Evolutionary conservation across 257 asterid species (phyloP).

Genomic region (Solanum paucissectum): DNA sequence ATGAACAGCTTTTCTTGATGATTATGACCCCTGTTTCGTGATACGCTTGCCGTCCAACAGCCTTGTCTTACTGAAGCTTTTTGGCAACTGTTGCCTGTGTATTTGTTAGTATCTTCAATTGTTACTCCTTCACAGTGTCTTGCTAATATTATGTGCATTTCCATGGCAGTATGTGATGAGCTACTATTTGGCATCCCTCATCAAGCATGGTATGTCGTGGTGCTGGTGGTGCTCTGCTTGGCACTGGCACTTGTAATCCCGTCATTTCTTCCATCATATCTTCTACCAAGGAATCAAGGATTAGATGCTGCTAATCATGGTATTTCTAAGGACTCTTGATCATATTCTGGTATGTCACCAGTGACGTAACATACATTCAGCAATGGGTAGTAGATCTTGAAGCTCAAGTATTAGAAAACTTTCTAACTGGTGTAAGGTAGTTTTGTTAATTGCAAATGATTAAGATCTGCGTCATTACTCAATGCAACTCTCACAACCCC

Average conservation of each 20-base stretch:
- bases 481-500: neutral
- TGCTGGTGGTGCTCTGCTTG: slow-evolving; percentile 47
- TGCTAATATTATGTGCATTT: neutral
- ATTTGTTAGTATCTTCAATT: neutral
- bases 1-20: neutral
- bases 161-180: slow-evolving; percentile 79
- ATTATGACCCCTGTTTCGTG: neutral
- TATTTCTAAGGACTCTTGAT: slow-evolving; percentile 43
- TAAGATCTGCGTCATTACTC: neutral
- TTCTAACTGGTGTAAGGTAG: neutral
- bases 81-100: neutral
- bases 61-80: neutral
- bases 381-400: neutral
- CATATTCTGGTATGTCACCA: neutral
- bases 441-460: neutral
- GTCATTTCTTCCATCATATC: slow-evolving; percentile 44
- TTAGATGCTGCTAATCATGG: slow-evolving; percentile 5
- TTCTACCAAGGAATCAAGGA: slow-evolving; percentile 45
- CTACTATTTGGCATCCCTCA: slow-evolving; percentile 69
- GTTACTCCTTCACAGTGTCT: neutral
- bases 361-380: neutral
- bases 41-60: neutral
- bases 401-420: neutral
- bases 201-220: slow-evolving; percentile 64
- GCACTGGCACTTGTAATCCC: slow-evolving; percentile 50